Percentiles rank a stretch among this genome's conserved stretches.
Conservation (phyloP, 78 protist species). For the Mastigamoeba balamuthi region DNA sequence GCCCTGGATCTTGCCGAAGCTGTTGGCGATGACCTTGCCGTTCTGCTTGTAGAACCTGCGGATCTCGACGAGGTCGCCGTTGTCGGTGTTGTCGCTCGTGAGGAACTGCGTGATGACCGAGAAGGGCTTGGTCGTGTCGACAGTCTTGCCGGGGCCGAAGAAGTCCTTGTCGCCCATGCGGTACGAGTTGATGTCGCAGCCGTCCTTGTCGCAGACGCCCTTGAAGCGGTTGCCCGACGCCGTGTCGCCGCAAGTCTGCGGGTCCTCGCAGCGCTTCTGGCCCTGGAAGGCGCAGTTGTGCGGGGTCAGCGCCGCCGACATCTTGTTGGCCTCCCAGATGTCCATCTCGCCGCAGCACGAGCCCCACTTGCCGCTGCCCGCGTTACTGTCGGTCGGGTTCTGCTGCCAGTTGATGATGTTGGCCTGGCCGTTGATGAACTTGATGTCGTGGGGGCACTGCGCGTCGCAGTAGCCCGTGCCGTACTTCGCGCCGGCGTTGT, state of each 20-base stretch:
- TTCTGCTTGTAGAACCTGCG: conserved; percentile 49
- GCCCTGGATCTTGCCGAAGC: background rate
- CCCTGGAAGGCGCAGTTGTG: conserved; percentile 25
- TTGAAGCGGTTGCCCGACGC: conserved; percentile 21
- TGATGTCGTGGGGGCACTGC: conserved; percentile 68
- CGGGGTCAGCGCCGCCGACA: conserved; percentile 51
- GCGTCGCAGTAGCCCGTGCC: conserved; percentile 75
- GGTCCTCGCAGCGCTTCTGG: conserved; percentile 17
- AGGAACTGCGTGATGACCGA: conserved; percentile 63
- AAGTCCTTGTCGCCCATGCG: conserved; percentile 38
- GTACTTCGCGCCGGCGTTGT: conserved; percentile 50
- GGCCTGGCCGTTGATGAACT: conserved; percentile 38
- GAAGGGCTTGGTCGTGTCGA: conserved; percentile 35
- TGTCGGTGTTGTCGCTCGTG: conserved; percentile 41
- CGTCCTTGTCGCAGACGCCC: conserved; percentile 52
- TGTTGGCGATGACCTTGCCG: conserved; percentile 17
- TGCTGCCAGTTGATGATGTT: background rate
- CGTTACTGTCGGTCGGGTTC: conserved; percentile 24
- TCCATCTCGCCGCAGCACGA: conserved; percentile 66
- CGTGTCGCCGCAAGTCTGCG: conserved; percentile 17
- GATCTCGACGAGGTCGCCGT: conserved; percentile 34
- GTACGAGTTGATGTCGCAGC: conserved; percentile 58
- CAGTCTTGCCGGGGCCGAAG: conserved; percentile 25
- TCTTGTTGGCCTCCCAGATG: conserved; percentile 57
- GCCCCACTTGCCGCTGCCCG: conserved; percentile 31